A percentile compares a stretch with the other conserved stretches of the same genome.
Evolutionary conservation across 2,329 filamentous ascomycete species (phyloP).

Genomic region (Alternaria panax): DNA sequence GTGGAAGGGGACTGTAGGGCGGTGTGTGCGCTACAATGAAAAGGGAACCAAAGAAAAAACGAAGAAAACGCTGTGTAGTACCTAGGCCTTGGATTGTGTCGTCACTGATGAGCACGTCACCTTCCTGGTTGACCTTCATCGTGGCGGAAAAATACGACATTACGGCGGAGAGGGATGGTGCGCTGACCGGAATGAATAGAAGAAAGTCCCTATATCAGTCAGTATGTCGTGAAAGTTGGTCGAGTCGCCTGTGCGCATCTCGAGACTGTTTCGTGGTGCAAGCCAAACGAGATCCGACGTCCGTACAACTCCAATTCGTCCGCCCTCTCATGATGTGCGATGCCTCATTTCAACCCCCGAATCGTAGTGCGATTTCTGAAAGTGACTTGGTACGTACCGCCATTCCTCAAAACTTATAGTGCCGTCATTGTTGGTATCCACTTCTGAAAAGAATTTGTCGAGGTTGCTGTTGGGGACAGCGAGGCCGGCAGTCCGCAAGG

Average conservation of each 20-base stretch:
- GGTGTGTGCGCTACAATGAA: constrained; percentile 68
- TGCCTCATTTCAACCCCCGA: neutral
- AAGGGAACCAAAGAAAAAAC: constrained; percentile 78
- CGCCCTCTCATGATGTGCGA: neutral
- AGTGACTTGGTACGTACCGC: constrained; percentile 69
- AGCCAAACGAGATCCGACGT: neutral
- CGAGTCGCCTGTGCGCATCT: neutral
- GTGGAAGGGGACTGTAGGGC: constrained; percentile 40
- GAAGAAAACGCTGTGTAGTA: constrained; percentile 76
- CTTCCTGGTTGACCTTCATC: constrained; percentile 88
- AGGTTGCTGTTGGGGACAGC: constrained; percentile 79
- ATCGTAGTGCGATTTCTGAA: neutral
- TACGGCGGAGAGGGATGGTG: constrained; percentile 78
- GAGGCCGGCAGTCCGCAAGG: constrained; percentile 80
- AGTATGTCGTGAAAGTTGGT: constrained; percentile 10
- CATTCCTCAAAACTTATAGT: constrained; percentile 92
- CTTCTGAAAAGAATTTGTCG: constrained; percentile 84
- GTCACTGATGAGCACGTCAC: constrained; percentile 90
- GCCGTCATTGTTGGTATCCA: constrained; percentile 89
- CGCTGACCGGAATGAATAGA: constrained; percentile 79
- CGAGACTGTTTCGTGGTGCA: neutral
- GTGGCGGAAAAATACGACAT: constrained; percentile 91
- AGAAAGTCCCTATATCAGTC: constrained; percentile 74
- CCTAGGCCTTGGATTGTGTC: constrained; percentile 92
- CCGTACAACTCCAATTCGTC: neutral